phyloP scores from a whole-genome alignment of 1,284 basidiomycete genomes.

The Hortiboletus rubellus region DNA sequence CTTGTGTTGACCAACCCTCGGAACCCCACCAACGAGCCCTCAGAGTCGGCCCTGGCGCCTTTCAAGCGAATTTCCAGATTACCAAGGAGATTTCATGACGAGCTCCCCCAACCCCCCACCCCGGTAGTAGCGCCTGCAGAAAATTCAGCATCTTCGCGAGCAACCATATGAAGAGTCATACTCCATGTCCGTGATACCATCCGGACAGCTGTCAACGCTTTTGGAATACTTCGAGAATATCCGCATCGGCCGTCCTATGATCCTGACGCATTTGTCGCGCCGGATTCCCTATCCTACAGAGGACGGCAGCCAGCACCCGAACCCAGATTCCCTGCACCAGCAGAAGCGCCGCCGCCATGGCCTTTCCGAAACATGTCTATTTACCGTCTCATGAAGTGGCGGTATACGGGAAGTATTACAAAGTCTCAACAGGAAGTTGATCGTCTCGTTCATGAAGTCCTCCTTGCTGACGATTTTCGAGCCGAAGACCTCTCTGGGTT shows the following conservation, averaged over 20 bases:
- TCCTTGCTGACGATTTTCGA: too few relatives aligned
- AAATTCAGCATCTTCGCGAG: neutral
- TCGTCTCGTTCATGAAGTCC: too few relatives aligned
- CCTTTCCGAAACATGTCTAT: neutral
- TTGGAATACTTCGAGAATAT: conserved; percentile 25
- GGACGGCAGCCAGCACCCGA: neutral
- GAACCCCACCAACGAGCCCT: neutral
- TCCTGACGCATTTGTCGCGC: conserved; percentile 16
- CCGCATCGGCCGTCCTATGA: conserved; percentile 25
- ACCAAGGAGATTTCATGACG: neutral
- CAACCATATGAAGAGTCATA: conserved; percentile 7
- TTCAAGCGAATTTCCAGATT: neutral
- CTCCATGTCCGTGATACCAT: conserved; percentile 23
- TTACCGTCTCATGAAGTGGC: neutral
- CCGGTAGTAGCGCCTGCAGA: neutral
- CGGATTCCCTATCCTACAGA: neutral
- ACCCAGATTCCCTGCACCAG: neutral
- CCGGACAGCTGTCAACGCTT: conserved; percentile 17
- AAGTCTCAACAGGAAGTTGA: too few relatives aligned
- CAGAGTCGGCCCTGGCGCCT: too few relatives aligned
- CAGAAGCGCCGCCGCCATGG: too few relatives aligned
- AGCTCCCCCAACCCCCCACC: neutral
- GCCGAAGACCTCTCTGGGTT: too few relatives aligned
- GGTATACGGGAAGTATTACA: too few relatives aligned
- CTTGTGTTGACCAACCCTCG: neutral